Evolutionary conservation across 2,329 filamentous ascomycete genomes (phyloP), one percentile per base, ranked within the genome.

Genomic region (Penicillium sp.): DNA sequence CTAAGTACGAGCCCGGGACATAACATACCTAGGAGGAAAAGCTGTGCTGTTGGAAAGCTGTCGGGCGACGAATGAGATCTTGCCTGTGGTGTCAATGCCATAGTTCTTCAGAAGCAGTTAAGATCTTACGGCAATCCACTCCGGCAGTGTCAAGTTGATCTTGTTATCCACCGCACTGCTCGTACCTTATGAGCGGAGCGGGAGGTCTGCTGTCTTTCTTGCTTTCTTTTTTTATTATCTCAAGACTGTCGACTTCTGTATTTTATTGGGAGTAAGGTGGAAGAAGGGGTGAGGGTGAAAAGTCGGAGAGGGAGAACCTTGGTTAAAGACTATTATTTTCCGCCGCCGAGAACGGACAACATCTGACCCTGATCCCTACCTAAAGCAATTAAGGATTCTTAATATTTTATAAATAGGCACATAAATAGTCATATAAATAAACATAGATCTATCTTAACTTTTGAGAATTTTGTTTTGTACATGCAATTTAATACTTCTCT

Each of bases 21-120:
- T n/a, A 12, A 8, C 86, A 71, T 80, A 95, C 91, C 90, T 65
- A 97, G 84, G 19, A 96, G 78, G 67, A 93, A 92, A 27, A 96
- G 86, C 74, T 97, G 93, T 25, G 86, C 77, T 8, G 89, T 86
- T 4, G 92, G 93, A 70, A 96, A 96, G 68, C 86, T 86, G 77
- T 91, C 82, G 41, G 54, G 23, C 75, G 89, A 82, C 78, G 82
- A 83, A 72, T 76, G 77, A 76, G 74, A 72, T 78, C 77, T 84
- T 84, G 74, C 74, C 77, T 78, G 75, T 69, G 69, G 81, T 77
- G 83, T 86, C 80, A 86, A 84, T 82, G 78, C 79, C 82, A 85
- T 85, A 63, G 79, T 81, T 31, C 77, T 76, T 73, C 65, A 67
- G 74, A 74, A 74, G 64, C 72, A 75, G 74, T 69, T 71, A 77